phyloP scores from a whole-genome alignment of 2,329 filamentous ascomycete species.

The Hansfordia pulvinata region DNA sequence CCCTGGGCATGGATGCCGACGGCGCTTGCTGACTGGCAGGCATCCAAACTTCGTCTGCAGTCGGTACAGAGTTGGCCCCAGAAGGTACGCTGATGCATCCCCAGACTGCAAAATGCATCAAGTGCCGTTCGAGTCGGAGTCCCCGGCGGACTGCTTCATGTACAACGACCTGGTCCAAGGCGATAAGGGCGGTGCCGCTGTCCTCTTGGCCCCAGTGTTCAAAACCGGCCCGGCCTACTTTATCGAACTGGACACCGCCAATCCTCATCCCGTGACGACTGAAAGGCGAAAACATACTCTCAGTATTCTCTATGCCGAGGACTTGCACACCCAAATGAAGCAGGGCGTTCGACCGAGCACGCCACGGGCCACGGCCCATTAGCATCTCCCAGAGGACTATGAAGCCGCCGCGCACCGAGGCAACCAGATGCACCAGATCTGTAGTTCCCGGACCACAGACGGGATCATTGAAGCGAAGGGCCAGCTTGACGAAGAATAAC shows the following conservation, averaged over 20 bases:
- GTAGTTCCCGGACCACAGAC: constrained; percentile 34
- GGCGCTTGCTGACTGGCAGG: no score
- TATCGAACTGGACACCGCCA: constrained; percentile 34
- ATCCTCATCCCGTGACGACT: no score
- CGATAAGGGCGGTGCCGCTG: constrained; percentile 29
- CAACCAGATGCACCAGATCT: constrained; percentile 39
- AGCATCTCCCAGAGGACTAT: constrained; percentile 49
- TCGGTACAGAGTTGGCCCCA: constrained; percentile 35
- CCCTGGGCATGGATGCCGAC: no score
- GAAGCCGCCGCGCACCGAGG: constrained; percentile 42
- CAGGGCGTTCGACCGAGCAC: no score
- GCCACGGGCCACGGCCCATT: constrained; percentile 35
- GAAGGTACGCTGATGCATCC: constrained; percentile 43
- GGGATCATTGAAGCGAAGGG: constrained; percentile 55
- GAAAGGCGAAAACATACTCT: no score
- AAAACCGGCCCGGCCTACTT: constrained; percentile 37
- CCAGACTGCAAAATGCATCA: constrained; percentile 46
- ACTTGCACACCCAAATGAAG: no score
- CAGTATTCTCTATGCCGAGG: no score
- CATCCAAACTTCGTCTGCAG: constrained; percentile 36
- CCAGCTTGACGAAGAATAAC: constrained; percentile 58
- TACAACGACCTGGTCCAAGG: constrained; percentile 46
- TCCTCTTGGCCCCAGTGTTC: constrained; percentile 40
- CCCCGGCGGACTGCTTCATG: constrained; percentile 38
- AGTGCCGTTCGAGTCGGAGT: constrained; percentile 36